Evolutionary conservation across 2,329 filamentous ascomycete species (phyloP).

Genomic region (Cytospora chrysosperma): DNA sequence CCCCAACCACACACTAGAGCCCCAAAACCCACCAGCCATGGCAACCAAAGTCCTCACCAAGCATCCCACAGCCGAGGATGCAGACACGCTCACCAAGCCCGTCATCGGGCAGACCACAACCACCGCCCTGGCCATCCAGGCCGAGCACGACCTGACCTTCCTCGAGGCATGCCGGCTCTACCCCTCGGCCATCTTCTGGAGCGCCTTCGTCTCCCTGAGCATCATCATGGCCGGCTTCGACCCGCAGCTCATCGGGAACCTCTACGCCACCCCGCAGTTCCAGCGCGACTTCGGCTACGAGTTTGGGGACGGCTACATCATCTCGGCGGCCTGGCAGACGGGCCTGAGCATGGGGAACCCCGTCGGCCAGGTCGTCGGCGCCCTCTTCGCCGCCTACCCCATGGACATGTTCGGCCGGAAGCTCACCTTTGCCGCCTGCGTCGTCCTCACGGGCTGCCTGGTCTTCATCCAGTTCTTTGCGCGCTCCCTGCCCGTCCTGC

Average conservation of each 20-base stretch:
- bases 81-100: slow-evolving; percentile 12
- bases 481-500: slow-evolving; percentile 51
- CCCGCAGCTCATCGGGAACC: slow-evolving; percentile 61
- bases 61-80: slow-evolving; percentile 9
- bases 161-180: slow-evolving; percentile 42
- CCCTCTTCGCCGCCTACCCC: slow-evolving; percentile 48
- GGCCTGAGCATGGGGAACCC: slow-evolving; percentile 53
- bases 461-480: slow-evolving; percentile 66
- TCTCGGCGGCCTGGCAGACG: slow-evolving; percentile 46
- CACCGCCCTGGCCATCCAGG: slow-evolving; percentile 34
- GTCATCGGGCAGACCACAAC: slow-evolving; percentile 17
- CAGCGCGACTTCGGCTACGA: slow-evolving; percentile 54
- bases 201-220: slow-evolving; percentile 57
- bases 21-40: slow-evolving; percentile 1
- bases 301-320: slow-evolving; percentile 43
- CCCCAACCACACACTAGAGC: background rate
- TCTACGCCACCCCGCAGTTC: slow-evolving; percentile 61
- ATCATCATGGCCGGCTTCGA: slow-evolving; percentile 65
- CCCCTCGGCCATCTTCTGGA: slow-evolving; percentile 52
- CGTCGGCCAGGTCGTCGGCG: slow-evolving; percentile 56
- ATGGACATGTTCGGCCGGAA: slow-evolving; percentile 47
- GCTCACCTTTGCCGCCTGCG: slow-evolving; percentile 44
- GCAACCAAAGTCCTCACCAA: slow-evolving; percentile 12
- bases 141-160: slow-evolving; percentile 42
- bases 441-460: slow-evolving; percentile 47